A percentile compares a stretch with the other conserved stretches of the same genome.
These are phyloP conservation scores for Dendrobium chrysotoxum DNA, from an alignment of 106 monocot genomes.

Conservation along the genomic window DNA sequence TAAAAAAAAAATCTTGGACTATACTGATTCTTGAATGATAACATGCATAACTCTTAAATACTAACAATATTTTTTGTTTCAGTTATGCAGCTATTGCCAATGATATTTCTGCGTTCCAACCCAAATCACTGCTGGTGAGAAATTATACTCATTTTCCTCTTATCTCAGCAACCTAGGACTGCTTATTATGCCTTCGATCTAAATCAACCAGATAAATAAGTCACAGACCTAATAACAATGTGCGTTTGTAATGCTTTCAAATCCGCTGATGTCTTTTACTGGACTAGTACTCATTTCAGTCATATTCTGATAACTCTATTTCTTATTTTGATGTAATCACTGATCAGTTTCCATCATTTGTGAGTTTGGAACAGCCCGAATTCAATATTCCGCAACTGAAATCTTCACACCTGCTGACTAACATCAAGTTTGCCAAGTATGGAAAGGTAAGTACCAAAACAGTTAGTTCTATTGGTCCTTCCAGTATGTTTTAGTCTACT, in stretches of 20 bases:
- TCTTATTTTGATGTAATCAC: neutral
- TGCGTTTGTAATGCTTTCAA: neutral
- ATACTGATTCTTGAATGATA: neutral
- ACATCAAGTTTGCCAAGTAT: slow-evolving; percentile 75
- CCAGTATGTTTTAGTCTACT: neutral
- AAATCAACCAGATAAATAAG: neutral
- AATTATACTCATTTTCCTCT: neutral
- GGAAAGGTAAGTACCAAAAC: slow-evolving; percentile 35
- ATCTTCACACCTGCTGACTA: slow-evolving; percentile 32
- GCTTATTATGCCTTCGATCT: neutral
- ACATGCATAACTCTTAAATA: neutral
- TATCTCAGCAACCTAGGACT: neutral
- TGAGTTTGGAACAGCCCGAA: slow-evolving; percentile 39
- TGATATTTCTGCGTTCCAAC: slow-evolving; percentile 18
- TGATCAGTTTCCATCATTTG: neutral
- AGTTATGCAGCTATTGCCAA: slow-evolving; percentile 81
- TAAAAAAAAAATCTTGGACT: neutral
- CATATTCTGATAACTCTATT: neutral
- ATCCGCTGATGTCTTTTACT: neutral
- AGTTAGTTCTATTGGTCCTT: neutral
- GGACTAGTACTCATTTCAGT: neutral
- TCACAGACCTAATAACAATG: neutral
- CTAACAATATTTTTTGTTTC: slow-evolving; percentile 7
- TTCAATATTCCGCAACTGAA: slow-evolving; percentile 58
- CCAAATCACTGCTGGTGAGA: slow-evolving; percentile 32